Evolutionary conservation across 179 eudicot genomes (phyloP).

Genomic region (Beta macrorhiza): DNA sequence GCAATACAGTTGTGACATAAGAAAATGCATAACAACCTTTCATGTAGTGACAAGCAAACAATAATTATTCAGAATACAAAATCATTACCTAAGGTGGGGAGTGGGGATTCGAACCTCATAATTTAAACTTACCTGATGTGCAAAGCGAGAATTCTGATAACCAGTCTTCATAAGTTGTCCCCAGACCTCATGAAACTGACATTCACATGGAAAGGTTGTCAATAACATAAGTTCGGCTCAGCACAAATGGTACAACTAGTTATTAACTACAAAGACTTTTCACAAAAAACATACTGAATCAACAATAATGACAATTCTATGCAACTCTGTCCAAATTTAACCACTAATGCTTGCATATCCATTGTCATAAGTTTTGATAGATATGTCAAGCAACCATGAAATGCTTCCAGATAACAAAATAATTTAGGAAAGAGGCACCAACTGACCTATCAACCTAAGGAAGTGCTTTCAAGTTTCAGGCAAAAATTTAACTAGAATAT

Average conservation of each 20-base stretch:
- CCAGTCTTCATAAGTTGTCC: slow-evolving; percentile 99
- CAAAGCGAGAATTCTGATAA: slow-evolving; percentile 94
- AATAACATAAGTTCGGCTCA: background rate
- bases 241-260: background rate
- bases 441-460: background rate
- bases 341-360: background rate
- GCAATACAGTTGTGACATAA: too few relatives aligned
- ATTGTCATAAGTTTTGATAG: background rate
- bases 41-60: background rate
- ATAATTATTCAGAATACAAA: background rate
- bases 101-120: background rate
- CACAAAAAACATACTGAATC: background rate
- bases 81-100: background rate
- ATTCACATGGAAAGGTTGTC: slow-evolving; percentile 3
- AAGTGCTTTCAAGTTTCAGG: background rate
- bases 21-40: too few relatives aligned
- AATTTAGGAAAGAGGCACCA: background rate
- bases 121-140: slow-evolving; percentile 70
- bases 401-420: background rate
- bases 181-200: slow-evolving; percentile 93
- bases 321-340: background rate
- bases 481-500: background rate
- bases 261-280: background rate
- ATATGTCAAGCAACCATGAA: background rate
- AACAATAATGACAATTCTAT: background rate